phyloP scores from a whole-genome alignment of 1,139 yeast species.

The Yamadazyma spencermartinsiae region DNA sequence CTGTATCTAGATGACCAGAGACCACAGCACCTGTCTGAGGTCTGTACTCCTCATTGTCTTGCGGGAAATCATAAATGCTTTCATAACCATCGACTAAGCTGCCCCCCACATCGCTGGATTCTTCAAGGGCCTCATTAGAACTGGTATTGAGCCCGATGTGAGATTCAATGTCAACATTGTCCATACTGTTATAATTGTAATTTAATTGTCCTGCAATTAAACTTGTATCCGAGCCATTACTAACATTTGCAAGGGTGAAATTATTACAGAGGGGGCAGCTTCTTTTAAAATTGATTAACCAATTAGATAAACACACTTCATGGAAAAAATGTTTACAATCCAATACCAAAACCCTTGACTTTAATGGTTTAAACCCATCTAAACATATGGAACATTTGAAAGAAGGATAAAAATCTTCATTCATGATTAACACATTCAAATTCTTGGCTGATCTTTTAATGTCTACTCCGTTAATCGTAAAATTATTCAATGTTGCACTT shows the following conservation, averaged over 20 bases:
- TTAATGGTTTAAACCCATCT: slow-evolving; percentile 38
- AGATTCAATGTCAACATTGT: slow-evolving; percentile 16
- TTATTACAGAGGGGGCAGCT: slow-evolving; percentile 49
- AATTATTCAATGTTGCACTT: slow-evolving; percentile 20
- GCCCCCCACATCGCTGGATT: not conserved
- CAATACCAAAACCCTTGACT: slow-evolving; percentile 40
- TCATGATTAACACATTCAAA: slow-evolving; percentile 30
- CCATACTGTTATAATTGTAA: slow-evolving; percentile 21
- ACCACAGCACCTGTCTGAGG: slow-evolving; percentile 2
- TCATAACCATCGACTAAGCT: slow-evolving; percentile 1
- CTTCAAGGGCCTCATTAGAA: slow-evolving; percentile 5
- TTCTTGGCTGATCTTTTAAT: slow-evolving; percentile 21
- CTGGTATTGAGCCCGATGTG: slow-evolving; percentile 15
- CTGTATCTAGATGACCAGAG: not conserved
- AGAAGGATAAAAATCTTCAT: slow-evolving; percentile 40
- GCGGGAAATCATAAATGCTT: not conserved
- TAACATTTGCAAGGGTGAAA: slow-evolving; percentile 14
- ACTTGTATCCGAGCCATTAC: slow-evolving; percentile 7
- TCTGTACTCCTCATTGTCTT: not conserved
- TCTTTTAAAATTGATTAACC: slow-evolving; percentile 46
- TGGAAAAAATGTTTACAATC: slow-evolving; percentile 48
- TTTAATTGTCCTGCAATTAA: slow-evolving; percentile 24
- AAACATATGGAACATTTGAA: slow-evolving; percentile 50
- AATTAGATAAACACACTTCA: slow-evolving; percentile 44
- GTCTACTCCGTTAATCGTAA: slow-evolving; percentile 35